phyloP scores from a whole-genome alignment of 78 protist genomes.

The Reticulomyxa filosa region DNA sequence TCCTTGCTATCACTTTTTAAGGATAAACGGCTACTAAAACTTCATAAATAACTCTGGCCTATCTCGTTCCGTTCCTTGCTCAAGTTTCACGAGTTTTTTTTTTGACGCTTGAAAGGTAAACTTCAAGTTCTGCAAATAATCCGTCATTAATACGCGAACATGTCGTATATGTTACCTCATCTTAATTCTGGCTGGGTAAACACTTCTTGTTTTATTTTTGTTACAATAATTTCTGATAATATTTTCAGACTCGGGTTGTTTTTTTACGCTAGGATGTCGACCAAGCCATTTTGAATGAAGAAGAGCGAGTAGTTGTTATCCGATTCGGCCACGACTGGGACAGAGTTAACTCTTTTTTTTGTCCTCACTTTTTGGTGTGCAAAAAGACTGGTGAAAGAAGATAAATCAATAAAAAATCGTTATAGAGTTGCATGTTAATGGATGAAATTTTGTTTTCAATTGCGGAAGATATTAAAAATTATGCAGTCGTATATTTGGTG shows the following conservation, averaged over 20 bases:
- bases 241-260: too few relatives aligned
- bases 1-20: too few relatives aligned
- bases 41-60: too few relatives aligned
- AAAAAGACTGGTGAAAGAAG: neutral
- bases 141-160: conserved; percentile 8
- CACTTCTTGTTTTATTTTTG: too few relatives aligned
- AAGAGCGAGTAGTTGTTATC: conserved; percentile 76
- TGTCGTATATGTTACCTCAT: conserved; percentile 80
- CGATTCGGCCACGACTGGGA: conserved; percentile 94
- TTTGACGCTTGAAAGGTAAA: too few relatives aligned
- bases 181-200: conserved; percentile 79
- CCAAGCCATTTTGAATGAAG: conserved; percentile 86
- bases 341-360: too few relatives aligned
- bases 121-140: neutral
- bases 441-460: conserved; percentile 21
- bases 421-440: conserved; percentile 15
- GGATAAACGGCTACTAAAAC: too few relatives aligned
- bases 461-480: conserved; percentile 30
- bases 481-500: conserved; percentile 65
- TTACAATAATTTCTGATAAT: too few relatives aligned
- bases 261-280: too few relatives aligned
- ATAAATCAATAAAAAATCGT: neutral
- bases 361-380: conserved; percentile 55
- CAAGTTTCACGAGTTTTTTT: too few relatives aligned
- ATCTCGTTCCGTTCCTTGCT: too few relatives aligned